Percentiles rank a stretch among this genome's conserved stretches.
phyloP scores from a whole-genome alignment of 108 stramenopile genomes.

The Epithemia pelagica region DNA sequence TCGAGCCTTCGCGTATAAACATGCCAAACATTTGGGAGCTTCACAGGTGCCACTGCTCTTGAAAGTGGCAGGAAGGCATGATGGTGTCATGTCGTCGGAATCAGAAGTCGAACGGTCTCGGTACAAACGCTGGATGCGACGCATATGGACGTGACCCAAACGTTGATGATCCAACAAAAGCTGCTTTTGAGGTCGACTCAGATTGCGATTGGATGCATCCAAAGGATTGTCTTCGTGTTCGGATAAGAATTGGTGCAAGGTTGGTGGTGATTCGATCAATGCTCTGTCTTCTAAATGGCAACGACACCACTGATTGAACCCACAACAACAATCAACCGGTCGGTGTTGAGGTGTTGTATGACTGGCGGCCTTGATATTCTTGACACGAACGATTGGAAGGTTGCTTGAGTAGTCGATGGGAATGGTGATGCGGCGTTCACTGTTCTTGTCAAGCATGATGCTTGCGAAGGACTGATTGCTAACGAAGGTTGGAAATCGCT shows the following conservation, averaged over 20 bases:
- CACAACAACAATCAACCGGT: no score
- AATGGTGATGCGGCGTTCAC: neutral
- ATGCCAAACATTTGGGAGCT: slow-evolving; percentile 8
- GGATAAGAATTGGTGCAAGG: neutral
- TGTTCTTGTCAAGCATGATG: neutral
- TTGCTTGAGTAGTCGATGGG: neutral
- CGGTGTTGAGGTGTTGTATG: neutral
- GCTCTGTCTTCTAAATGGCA: neutral
- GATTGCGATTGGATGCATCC: slow-evolving; percentile 29
- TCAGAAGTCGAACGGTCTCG: neutral
- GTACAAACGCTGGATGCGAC: slow-evolving; percentile 12
- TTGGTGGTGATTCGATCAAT: neutral
- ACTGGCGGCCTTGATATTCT: neutral
- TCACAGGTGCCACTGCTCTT: neutral
- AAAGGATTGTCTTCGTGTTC: neutral
- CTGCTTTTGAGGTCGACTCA: slow-evolving; percentile 19
- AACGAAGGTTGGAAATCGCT: neutral
- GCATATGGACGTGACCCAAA: slow-evolving; percentile 24
- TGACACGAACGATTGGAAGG: neutral
- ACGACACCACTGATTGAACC: neutral
- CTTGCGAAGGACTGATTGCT: neutral
- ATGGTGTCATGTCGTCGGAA: neutral
- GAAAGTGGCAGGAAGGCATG: neutral
- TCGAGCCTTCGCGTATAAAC: slow-evolving; percentile 13
- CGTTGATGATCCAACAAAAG: slow-evolving; percentile 25